Evolutionary conservation across 176 grass and related monocot genomes (phyloP), one percentile per base, ranked within the genome.

Genomic region (Bothriochloa decipiens): DNA sequence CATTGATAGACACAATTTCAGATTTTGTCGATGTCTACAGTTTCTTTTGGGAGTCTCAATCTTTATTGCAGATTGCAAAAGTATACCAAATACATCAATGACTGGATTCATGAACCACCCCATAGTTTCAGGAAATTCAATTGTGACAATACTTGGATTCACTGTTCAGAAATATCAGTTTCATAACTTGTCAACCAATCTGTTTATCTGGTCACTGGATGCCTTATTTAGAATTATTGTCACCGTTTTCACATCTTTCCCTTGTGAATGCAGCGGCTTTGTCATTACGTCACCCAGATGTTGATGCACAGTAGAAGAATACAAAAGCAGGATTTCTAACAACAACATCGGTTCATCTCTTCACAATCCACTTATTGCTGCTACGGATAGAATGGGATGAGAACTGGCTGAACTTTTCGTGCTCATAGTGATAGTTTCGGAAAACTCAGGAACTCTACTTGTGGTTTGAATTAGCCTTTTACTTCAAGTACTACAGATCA

Each of bases 271-370:
- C 75, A 78, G 75, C 14, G 12, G 8, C 15, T 40, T 13, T 20
- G 17, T 5, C 4, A 20, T 17, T 37, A 29, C 49, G 74, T 2
- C 9, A 28, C 36, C 57, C 35, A 16, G 57, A 78, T 78, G 10
- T 78, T 25, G 55, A 78, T 57, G 74, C 74, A 57, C 6, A 3
- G 28, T 58, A 57, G 29, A 58, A 20, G 52, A 37, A 23, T 35
- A 60, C 32, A 16, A 20, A 26, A 72, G 36, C 68, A 72, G 52
- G 67, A 42, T 4, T 61, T 58, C 35, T 32, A 52, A 82, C 80
- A 41, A 17, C 29, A 16, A 28, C 67, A 13, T 20, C 47, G 58
- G 17, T 27, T 62, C 75, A 78, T 27, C 35, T 78, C 55, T 40
- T 40, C 22, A 70, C 65, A 37, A 50, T 17, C 13, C 37, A 81